Evolutionary conservation across 1,139 yeast species (phyloP).

Genomic region (Pneumocystis oryctolagi): DNA sequence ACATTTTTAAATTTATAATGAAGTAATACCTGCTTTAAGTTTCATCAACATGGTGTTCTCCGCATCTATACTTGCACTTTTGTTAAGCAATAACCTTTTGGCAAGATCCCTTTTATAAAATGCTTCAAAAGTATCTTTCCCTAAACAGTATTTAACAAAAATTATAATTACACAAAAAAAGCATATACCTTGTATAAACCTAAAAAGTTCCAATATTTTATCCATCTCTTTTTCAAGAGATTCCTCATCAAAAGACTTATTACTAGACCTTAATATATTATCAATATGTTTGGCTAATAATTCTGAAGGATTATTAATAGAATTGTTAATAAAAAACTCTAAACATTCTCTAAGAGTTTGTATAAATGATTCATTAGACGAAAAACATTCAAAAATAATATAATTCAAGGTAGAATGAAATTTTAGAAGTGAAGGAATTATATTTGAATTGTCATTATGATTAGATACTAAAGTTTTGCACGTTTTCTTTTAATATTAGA

Average conservation of each 20-base stretch:
- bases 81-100: conserved; percentile 24
- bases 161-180: neutral
- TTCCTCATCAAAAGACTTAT: conserved; percentile 15
- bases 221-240: conserved; percentile 16
- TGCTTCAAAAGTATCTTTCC: conserved; percentile 26
- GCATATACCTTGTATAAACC: conserved; percentile 18
- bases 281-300: conserved; percentile 28
- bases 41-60: conserved; percentile 21
- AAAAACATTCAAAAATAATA: conserved; percentile 12
- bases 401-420: conserved; percentile 15
- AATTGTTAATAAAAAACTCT: conserved; percentile 18
- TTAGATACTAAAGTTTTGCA: conserved; percentile 8
- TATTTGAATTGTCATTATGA: conserved; percentile 11
- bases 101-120: conserved; percentile 27
- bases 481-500: conserved; percentile 1
- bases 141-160: conserved; percentile 12
- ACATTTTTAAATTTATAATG: neutral
- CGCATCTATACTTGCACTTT: conserved; percentile 19
- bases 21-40: conserved; percentile 16
- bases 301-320: conserved; percentile 19
- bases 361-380: conserved; percentile 10
- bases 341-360: conserved; percentile 18
- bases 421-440: conserved; percentile 15
- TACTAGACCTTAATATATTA: conserved; percentile 19
- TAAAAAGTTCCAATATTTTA: conserved; percentile 19